Evolutionary conservation across 2,329 filamentous ascomycete species (phyloP).

Genomic region (Aspergillus vadensis): DNA sequence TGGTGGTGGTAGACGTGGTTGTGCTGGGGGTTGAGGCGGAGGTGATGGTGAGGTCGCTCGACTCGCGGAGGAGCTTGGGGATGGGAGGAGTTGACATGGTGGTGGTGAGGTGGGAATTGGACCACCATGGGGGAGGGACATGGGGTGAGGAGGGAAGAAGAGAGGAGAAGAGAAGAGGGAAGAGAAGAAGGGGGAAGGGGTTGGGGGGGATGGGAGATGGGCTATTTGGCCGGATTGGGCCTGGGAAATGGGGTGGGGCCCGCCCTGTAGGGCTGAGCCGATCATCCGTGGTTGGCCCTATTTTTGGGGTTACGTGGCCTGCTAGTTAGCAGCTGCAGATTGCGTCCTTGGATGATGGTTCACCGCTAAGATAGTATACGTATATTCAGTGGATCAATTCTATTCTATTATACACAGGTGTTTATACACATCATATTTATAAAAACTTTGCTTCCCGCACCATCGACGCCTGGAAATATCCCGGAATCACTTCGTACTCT

Average conservation of each 20-base stretch:
- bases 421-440: background rate
- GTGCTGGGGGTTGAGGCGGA: slow-evolving; percentile 6
- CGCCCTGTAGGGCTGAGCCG: slow-evolving; percentile 25
- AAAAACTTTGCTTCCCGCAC: slow-evolving; percentile 1
- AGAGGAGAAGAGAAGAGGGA: background rate
- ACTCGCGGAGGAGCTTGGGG: slow-evolving; percentile 9
- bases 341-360: background rate
- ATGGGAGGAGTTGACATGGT: background rate
- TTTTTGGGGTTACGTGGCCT: slow-evolving; percentile 2
- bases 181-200: background rate
- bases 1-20: slow-evolving; percentile 3
- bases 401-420: background rate
- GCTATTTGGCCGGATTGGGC: slow-evolving; percentile 4
- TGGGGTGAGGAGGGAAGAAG: slow-evolving; percentile 4
- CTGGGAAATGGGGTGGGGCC: slow-evolving; percentile 3
- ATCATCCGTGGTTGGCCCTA: background rate
- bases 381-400: background rate
- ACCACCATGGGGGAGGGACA: slow-evolving; percentile 1
- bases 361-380: too few relatives aligned
- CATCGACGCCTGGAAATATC: slow-evolving; percentile 15
- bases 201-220: background rate
- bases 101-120: background rate
- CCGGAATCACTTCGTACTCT: slow-evolving; percentile 14
- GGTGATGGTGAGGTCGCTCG: slow-evolving; percentile 9
- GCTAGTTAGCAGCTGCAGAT: background rate